phyloP scores from a whole-genome alignment of 2,329 filamentous ascomycete genomes.

The Penicillium sp. region DNA sequence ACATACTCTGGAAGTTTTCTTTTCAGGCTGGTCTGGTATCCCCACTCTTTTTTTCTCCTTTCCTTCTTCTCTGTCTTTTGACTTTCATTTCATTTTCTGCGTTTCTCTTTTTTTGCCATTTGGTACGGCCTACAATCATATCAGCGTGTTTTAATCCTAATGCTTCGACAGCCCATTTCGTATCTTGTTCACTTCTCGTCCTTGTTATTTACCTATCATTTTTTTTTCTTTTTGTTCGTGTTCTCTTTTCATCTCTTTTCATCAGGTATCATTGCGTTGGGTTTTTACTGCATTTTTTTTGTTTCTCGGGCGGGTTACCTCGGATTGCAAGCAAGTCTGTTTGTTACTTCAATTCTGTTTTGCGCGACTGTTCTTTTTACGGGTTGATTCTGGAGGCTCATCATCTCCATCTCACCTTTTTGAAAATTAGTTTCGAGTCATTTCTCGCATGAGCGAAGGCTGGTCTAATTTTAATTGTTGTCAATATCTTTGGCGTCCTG shows the following conservation, averaged over 20 bases:
- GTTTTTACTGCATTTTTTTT: conserved; percentile 1
- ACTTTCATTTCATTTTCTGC: conserved; percentile 7
- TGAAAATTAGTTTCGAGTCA: conserved; percentile 12
- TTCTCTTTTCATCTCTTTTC: not conserved
- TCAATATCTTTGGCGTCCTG: not conserved
- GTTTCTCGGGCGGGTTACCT: conserved; percentile 1
- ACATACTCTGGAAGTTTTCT: conserved; percentile 10
- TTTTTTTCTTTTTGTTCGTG: conserved; percentile 7
- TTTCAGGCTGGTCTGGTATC: conserved; percentile 19
- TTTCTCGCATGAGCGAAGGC: conserved; percentile 16
- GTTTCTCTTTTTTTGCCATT: conserved; percentile 1
- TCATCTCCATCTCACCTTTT: conserved; percentile 7
- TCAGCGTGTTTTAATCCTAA: conserved; percentile 34
- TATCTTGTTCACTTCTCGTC: conserved; percentile 8
- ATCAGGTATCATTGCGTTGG: not conserved
- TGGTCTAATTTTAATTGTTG: conserved; percentile 21
- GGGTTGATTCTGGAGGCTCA: conserved; percentile 3
- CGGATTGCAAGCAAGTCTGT: conserved; percentile 11
- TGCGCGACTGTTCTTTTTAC: not conserved
- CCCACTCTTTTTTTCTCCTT: conserved; percentile 13
- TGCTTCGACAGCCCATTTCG: conserved; percentile 27
- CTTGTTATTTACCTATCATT: conserved; percentile 12
- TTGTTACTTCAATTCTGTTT: not conserved
- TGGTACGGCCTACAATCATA: conserved; percentile 10
- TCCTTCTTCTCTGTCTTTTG: conserved; percentile 8